phyloP scores from a whole-genome alignment of 306 rosid species.

The Fagus sylvatica region DNA sequence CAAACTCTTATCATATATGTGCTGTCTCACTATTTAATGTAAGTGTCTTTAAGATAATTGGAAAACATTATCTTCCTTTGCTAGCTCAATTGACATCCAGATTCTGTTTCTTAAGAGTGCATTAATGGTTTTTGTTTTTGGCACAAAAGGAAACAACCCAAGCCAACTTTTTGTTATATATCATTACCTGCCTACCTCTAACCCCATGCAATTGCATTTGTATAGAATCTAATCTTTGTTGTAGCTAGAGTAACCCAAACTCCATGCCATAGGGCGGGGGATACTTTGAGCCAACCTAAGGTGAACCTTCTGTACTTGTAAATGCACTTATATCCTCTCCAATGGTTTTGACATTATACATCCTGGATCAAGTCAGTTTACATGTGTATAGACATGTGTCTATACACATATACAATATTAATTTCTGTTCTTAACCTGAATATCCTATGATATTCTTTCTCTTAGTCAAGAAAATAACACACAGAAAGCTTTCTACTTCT shows the following conservation, averaged over 20 bases:
- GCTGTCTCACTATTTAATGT: not conserved
- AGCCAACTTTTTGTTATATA: not conserved
- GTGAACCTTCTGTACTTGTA: not conserved
- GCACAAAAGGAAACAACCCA: not conserved
- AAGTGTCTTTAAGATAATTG: not conserved
- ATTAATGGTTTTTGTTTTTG: not conserved
- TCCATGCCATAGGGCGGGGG: not conserved
- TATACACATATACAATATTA: not conserved
- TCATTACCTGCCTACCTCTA: not conserved
- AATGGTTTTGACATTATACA: not conserved
- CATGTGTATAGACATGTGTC: not conserved
- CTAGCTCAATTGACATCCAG: not conserved
- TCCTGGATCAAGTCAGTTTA: not conserved
- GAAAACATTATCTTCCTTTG: not conserved
- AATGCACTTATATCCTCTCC: not conserved
- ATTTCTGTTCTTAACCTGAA: not conserved
- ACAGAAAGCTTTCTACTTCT: not conserved
- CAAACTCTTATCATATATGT: not conserved
- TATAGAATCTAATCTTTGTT: not conserved
- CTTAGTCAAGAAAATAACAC: not conserved
- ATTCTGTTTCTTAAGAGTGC: not conserved
- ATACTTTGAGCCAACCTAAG: not conserved
- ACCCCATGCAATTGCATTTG: not conserved
- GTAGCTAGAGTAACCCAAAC: not conserved
- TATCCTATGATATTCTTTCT: not conserved